Base-by-base conservation (phyloP, 331 rosid species). In the Quercus tomentella region DNA sequence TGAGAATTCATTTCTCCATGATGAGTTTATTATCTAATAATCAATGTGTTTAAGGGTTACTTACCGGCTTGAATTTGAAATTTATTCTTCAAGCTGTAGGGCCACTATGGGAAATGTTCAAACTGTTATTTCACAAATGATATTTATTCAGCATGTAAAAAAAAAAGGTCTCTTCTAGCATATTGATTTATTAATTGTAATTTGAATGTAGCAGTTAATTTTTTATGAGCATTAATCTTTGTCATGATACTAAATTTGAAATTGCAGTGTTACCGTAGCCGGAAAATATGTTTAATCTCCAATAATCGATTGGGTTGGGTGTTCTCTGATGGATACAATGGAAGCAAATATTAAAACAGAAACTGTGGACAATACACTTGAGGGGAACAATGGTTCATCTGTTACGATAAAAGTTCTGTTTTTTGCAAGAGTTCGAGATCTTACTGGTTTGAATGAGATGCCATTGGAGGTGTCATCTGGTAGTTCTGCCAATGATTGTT, bases 381-480 rank as follows among this genome's bases (percentile, higher is more conserved):
- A 18, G 43, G 82, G 74, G 60, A 82, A 76, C 0, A 81, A 65
- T 43, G 81, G 49, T 68, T 68, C 85, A 1, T 23, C 43, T 81
- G 86, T 93, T 80, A 89, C 89, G 76, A 82, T 91, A 56, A 93
- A 93, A 81, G 91, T 92, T 4, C 56, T 95, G 85, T 93, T 95
- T 77, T 95, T 95, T 1, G 97, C 99, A 6, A 84, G 97, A 82
- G 97, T 97, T 26, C 92, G 97, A 5, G 99, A 89, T 75, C 83
- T 93, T 37, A 84, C 97, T 0, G 93, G 97, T 73, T 18, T 83
- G 83, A 87, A 76, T 5, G 97, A 95, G 55, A 79, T 79, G 74
- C 81, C 87, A 65, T 33, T 95, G 84, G 96, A 95, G 80, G 88
- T 94, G 55, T 83, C 93, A 30, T 82, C 88, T 2, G 97, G 94